These are phyloP conservation scores for Plasmopara muralis DNA, from an alignment of 352 stramenopile species.

Conservation along the genomic window DNA sequence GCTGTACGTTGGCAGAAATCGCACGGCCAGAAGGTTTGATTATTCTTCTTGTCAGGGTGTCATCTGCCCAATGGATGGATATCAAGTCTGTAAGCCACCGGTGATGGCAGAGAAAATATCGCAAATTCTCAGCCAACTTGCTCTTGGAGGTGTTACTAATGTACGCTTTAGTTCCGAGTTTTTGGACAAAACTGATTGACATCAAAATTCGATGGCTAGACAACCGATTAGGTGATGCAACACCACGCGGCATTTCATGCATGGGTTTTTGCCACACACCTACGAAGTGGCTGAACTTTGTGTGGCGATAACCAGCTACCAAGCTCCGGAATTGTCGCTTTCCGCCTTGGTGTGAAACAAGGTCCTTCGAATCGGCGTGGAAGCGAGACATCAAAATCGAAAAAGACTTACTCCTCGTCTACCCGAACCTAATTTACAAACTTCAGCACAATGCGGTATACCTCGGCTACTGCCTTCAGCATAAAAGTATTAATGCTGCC, in stretches of 20 bases:
- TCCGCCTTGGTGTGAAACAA: neutral
- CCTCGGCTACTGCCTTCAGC: neutral
- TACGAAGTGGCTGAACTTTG: neutral
- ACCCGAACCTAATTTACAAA: neutral
- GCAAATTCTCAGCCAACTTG: neutral
- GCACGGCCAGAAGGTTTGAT: neutral
- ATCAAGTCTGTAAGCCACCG: neutral
- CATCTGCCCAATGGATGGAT: neutral
- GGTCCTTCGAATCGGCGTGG: neutral
- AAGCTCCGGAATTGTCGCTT: neutral
- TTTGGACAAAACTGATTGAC: constrained; percentile 20
- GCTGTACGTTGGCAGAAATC: neutral
- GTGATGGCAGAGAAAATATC: neutral
- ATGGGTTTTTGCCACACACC: neutral
- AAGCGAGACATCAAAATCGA: neutral
- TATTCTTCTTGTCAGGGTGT: neutral
- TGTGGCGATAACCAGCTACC: neutral
- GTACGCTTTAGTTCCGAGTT: constrained; percentile 5
- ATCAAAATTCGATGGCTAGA: constrained; percentile 2
- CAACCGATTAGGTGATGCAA: neutral
- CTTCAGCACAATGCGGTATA: neutral
- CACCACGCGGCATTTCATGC: neutral
- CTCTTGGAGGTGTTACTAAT: neutral
- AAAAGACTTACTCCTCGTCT: neutral
- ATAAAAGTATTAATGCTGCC: too few species aligned